Base-by-base conservation (phyloP, 2,329 filamentous ascomycete genomes). In the Neonectria sp. region DNA sequence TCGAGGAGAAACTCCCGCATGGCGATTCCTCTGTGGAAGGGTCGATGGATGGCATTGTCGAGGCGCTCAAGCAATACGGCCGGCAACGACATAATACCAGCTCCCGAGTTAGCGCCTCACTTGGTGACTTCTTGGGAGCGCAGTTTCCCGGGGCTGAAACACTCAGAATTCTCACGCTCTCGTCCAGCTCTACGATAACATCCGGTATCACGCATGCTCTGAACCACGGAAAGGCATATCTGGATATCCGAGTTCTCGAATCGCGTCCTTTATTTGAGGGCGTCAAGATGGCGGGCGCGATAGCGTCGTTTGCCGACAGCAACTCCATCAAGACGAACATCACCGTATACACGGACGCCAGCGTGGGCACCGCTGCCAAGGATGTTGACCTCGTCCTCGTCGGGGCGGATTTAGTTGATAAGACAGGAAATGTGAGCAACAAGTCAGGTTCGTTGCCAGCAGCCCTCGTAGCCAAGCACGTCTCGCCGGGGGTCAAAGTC, bases 211-310 rank as follows among this genome's bases (percentile, higher is more conserved):
- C 83, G 2, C 79, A 84, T 31, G 78, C 82, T 3, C 78, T 85
- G 12, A 40, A 71, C 73, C 4, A 76, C 21, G 70, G 72, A 2
- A 75, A 81, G 2, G 75, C 84, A 8, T 72, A 68, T 0, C 74
- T 92, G 9, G 85, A 90, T 56, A 77, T 93, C 21, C 86, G 85
- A 5, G 82, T 93, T 33, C 82, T 93, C 4, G 91, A 93, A 76
- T 93, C 91, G 3, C 83, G 91, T 1, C 91, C 91, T 0, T 82
- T 90, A 1, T 92, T 86, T 69, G 91, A 93, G 78, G 91, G 91
- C 8, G 88, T 88, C 5, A 85, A 82, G 9, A 83, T 90, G 58
- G 89, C 88, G 3, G 81, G 79, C 13, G 77, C 77, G 3, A 65
- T 90, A 69, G 89, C 88, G 6, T 81, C 79, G n/a, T 79, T 78